Base-by-base conservation (phyloP, 148 eudicot species). In the Rhododendron molle region DNA sequence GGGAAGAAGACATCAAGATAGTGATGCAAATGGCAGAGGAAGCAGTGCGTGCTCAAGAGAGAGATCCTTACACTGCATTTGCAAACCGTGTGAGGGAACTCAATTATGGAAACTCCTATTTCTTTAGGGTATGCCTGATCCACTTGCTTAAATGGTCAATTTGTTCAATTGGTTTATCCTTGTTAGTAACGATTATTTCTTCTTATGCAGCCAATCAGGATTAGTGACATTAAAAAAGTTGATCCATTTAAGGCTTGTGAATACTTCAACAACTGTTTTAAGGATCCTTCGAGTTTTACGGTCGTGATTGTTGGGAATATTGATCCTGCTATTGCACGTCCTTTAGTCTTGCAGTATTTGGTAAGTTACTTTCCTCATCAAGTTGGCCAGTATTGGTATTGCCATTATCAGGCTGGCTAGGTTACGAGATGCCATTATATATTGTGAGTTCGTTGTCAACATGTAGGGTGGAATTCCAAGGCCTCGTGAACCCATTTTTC, bases 1-100 rank as follows among this genome's bases (percentile, higher is more conserved):
- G 90, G 88, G 94, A 93, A 82, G 98, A 95, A 88, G 97, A 94
- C 83, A 93, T 93, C 65, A 96, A 91, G 86, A 92, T 94, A 83
- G 96, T 96, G 85, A 94, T 96, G 96, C 95, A 96, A 93, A 96
- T 96, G 98, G 93, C 98, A 83, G 94, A 92, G 90, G 98, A 96
- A 89, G 90, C 96, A 44, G 90, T 96, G 52, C 96, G 92, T 87
- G 97, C 98, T 88, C 98, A 94, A 86, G 97, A 96, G 85, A 94
- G 98, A 92, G 98, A 96, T 90, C 98, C 98, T 87, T 89, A 87
- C 86, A 94, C 98, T 84, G 96, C 95, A 72, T 96, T 96, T 92
- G 83, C 93, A 81, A 92, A 94, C 85, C 96, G 97, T 87, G 97
- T 94, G 88, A 93, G 95, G 89, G 98, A 92, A 90, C 92, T 96